phyloP scores from a whole-genome alignment of 768 basidiomycete genomes.

The Phlebiopsis gigantea region DNA sequence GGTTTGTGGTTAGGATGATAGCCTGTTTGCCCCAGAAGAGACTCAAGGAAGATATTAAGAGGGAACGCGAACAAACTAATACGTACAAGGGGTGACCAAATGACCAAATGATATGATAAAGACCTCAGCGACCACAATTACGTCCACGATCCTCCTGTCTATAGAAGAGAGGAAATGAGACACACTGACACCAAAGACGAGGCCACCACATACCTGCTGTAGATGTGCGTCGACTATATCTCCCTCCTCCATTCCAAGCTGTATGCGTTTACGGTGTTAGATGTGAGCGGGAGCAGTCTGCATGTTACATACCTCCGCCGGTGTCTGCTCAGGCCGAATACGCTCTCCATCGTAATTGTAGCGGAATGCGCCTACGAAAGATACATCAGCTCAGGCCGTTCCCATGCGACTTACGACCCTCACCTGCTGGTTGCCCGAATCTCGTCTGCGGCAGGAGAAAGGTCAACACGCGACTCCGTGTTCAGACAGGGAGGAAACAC shows the following conservation, averaged over 20 bases:
- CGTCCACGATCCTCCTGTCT: background rate
- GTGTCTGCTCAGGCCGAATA: conserved; percentile 2
- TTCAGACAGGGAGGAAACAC: background rate
- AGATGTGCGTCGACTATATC: conserved; percentile 4
- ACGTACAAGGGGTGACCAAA: no score
- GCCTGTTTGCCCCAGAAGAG: no score
- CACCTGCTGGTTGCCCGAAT: conserved; percentile 2
- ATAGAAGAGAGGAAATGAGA: no score
- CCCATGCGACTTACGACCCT: background rate
- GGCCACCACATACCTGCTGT: conserved; percentile 2
- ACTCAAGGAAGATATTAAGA: no score
- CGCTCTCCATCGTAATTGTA: conserved; percentile 3
- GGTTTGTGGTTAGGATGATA: no score
- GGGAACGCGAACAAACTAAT: no score
- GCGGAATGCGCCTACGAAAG: background rate
- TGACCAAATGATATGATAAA: no score
- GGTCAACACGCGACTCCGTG: background rate
- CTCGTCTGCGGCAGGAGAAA: background rate
- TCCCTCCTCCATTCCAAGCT: conserved; percentile 7
- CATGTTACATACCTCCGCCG: background rate
- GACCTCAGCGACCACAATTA: no score
- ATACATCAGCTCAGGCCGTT: background rate
- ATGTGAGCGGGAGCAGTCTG: background rate
- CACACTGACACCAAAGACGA: background rate
- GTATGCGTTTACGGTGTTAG: background rate